Base-by-base conservation (phyloP, 2,329 filamentous ascomycete genomes). In the Cryoendolithus antarcticus region DNA sequence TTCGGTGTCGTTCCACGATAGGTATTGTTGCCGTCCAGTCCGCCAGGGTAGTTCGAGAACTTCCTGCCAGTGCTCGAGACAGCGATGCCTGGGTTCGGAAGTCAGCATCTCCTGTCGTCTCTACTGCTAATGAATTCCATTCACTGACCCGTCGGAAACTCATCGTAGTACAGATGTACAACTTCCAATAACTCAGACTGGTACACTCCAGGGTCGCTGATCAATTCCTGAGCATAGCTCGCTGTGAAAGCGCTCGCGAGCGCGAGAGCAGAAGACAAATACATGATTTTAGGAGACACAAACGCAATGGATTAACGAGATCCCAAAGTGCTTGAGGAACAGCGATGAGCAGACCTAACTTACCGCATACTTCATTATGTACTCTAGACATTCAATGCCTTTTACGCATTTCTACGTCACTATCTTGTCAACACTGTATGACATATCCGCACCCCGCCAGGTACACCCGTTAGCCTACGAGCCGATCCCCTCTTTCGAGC, bases 41-140 rank as follows among this genome's bases (percentile, higher is more conserved):
- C 68, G 12, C 50, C 50, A 4, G 69, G 69, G 44, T 71, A 72
- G 45, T 70, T 72, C 15, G 65, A 67, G 49, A 74, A 73, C 44
- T 63, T 66, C 34, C 69, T 63, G 1, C 69, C 70, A 7, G 55
- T 62, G 6, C 59, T 58, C 1, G 70, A 72, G 6, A 73, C 68
- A 3, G 71, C 65, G 38, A 72, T 69, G 11, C 69, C 66, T 27
- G 24, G 6, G 24, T 8, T 60, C 48, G 6, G 30, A 19, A 12
- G 30, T 46, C 10, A 32, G 24, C 15, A 30, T 12, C 6, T 32
- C 15, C 3, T 19, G 15, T 19, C 15, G 15, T 38, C 8, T 10
- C 10, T 12, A 15, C 19, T 42, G 8, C 8, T 13, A 30, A 10
- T 45, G 11, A 12, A 24, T 29, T 39, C 45, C 46, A 33, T 46